Evolutionary conservation across 2,329 filamentous ascomycete species (phyloP), one percentile per base, ranked within the genome.

Genomic region (Podosphaera fusca): DNA sequence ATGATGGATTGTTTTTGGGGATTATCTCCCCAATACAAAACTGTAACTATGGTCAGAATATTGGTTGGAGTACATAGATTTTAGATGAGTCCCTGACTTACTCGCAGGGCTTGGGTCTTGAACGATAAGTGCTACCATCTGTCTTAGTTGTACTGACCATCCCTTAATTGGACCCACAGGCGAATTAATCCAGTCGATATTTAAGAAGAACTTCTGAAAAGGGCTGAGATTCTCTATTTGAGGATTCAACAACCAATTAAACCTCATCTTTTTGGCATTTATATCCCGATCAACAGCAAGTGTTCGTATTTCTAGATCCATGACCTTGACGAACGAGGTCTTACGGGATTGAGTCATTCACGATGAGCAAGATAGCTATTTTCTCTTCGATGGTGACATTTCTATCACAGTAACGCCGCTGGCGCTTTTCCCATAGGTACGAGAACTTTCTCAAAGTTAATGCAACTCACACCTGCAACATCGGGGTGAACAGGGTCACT

Each of bases 11-110:
- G 34, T 42, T 42, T 42, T 42, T 14, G 38, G 45, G 79, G 72
- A 46, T 88, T 80, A 1, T 75, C 72, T 0, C 85, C 85, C 85
- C 86, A 90, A 67, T 89, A 90, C 74, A 88, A 79, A 42, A 42
- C 38, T 42, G 3, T 42, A 42, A 12, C n/a, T 42, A 14, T 12
- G 38, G 10, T 42, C 10, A 42, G 38, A 42, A 42, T 12, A 7
- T 14, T 42, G 38, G 38, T 12, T 53, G 55, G 38, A 7, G 9
- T 4, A 42, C 38, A 42, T 29, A 53, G 49, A 12, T 8, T 46
- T 46, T 29, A 21, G 21, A 49, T 42, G 30, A 33, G 35, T n/a
- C 14, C 31, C 4, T 21, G 47, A 57, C 55, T 38, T 35, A 30
- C 67, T 63, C 5, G 61, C 63, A 12, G 70, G 69, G 4, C 59